Evolutionary conservation across 2,329 filamentous ascomycete species (phyloP).

Genomic region (Penicillium sp.): DNA sequence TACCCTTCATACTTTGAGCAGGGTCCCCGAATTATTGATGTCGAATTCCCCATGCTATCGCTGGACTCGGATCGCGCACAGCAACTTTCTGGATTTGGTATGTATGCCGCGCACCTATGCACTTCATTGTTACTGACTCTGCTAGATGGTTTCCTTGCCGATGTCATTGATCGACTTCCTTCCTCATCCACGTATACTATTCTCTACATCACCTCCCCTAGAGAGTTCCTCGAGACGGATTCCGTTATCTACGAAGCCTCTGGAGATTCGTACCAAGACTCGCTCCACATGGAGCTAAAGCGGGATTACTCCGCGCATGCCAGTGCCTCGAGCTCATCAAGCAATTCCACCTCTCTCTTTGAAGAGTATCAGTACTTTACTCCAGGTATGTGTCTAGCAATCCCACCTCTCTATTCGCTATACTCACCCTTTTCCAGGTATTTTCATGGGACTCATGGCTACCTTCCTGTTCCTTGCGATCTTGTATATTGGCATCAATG

Average conservation of each 20-base stretch:
- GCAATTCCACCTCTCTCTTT: conserved; percentile 55
- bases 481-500: conserved; percentile 73
- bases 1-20: conserved; percentile 39
- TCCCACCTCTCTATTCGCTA: conserved; percentile 1
- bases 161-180: conserved; percentile 50
- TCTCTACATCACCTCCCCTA: conserved; percentile 69
- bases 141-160: conserved; percentile 50
- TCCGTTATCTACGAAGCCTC: conserved; percentile 61
- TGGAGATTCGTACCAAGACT: conserved; percentile 54
- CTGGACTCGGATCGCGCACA: conserved; percentile 36
- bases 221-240: conserved; percentile 34
- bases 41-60: conserved; percentile 48
- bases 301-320: conserved; percentile 52
- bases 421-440: conserved; percentile 53
- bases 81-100: conserved; percentile 47
- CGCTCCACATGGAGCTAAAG: conserved; percentile 72
- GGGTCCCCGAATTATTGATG: conserved; percentile 45
- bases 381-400: conserved; percentile 61
- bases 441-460: conserved; percentile 82
- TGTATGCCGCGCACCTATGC: conserved; percentile 13
- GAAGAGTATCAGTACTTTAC: conserved; percentile 94
- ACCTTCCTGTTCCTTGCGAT: conserved; percentile 72
- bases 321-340: conserved; percentile 38
- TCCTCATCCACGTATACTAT: conserved; percentile 66
- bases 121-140: conserved; percentile 2